phyloP scores from a whole-genome alignment of 1,284 basidiomycete species.

The Schizopora paradoxa region DNA sequence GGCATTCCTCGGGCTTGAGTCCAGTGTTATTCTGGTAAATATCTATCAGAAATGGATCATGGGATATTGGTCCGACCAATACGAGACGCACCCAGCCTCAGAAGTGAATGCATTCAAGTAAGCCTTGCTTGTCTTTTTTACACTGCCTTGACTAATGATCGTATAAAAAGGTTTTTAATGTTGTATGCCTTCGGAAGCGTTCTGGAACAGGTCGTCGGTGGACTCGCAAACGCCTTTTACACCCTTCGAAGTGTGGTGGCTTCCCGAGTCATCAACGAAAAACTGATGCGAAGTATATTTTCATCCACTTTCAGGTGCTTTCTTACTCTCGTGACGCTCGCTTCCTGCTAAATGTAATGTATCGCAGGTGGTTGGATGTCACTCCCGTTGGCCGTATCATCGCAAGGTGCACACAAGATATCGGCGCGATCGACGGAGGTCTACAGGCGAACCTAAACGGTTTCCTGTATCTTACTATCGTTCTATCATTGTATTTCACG shows the following conservation, averaged over 20 bases:
- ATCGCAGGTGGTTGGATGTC: conserved; percentile 32
- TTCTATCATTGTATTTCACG: not conserved
- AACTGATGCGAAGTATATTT: conserved; percentile 24
- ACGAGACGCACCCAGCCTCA: conserved; percentile 31
- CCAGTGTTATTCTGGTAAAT: conserved; percentile 25
- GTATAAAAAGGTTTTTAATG: conserved; percentile 17
- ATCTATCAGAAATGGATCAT: conserved; percentile 51
- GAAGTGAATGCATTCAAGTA: conserved; percentile 3
- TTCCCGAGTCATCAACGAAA: not conserved
- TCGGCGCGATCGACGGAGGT: conserved; percentile 39
- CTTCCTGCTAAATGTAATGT: not conserved
- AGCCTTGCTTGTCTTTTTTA: not conserved
- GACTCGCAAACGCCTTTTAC: not conserved
- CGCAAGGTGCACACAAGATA: conserved; percentile 38
- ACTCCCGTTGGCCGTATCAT: conserved; percentile 39
- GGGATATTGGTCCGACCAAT: conserved; percentile 55
- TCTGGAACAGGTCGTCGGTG: not conserved
- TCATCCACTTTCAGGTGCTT: conserved; percentile 30
- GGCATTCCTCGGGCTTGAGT: conserved; percentile 26
- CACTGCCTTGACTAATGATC: not conserved
- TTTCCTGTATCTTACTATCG: not conserved
- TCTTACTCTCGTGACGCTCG: not conserved
- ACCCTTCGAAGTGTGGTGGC: not conserved
- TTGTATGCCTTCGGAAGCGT: conserved; percentile 29
- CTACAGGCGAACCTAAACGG: conserved; percentile 3